Percentiles rank a stretch among this genome's conserved stretches.
phyloP scores from a whole-genome alignment of 2,329 filamentous ascomycete genomes.

The Didymellaceae sp. region DNA sequence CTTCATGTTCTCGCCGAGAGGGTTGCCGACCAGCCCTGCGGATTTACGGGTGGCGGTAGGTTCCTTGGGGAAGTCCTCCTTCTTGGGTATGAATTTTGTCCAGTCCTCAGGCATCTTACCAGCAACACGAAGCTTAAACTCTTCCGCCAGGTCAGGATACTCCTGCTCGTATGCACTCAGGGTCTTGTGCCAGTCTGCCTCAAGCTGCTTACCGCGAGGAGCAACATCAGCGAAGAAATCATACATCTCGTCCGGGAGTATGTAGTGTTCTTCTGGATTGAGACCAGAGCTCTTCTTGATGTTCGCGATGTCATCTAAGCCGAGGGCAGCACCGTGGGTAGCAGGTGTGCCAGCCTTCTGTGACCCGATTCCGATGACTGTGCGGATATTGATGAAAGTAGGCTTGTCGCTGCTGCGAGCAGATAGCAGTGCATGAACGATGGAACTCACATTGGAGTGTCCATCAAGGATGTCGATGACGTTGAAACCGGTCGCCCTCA shows the following conservation, averaged over 20 bases:
- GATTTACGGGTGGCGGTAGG: slow-evolving; percentile 60
- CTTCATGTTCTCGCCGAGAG: slow-evolving; percentile 81
- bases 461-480: slow-evolving; percentile 61
- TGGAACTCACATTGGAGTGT: slow-evolving; percentile 56
- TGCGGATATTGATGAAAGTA: slow-evolving; percentile 62
- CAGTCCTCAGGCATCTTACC: slow-evolving; percentile 58
- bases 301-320: slow-evolving; percentile 57
- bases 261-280: slow-evolving; percentile 55
- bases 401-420: slow-evolving; percentile 57
- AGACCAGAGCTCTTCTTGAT: slow-evolving; percentile 59
- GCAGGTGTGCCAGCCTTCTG: slow-evolving; percentile 54
- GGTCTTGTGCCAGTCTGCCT: slow-evolving; percentile 57
- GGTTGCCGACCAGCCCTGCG: slow-evolving; percentile 57
- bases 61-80: slow-evolving; percentile 55
- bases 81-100: slow-evolving; percentile 57
- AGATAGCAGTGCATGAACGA: slow-evolving; percentile 55
- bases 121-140: slow-evolving; percentile 58
- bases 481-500: slow-evolving; percentile 62
- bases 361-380: slow-evolving; percentile 60
- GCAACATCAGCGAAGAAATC: slow-evolving; percentile 60
- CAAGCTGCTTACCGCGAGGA: slow-evolving; percentile 55
- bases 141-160: slow-evolving; percentile 56
- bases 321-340: slow-evolving; percentile 65
- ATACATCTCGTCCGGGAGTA: slow-evolving; percentile 53
- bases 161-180: slow-evolving; percentile 52